Evolutionary conservation across 2,329 filamentous ascomycete genomes (phyloP).

Genomic region (Diaporthe capsici): DNA sequence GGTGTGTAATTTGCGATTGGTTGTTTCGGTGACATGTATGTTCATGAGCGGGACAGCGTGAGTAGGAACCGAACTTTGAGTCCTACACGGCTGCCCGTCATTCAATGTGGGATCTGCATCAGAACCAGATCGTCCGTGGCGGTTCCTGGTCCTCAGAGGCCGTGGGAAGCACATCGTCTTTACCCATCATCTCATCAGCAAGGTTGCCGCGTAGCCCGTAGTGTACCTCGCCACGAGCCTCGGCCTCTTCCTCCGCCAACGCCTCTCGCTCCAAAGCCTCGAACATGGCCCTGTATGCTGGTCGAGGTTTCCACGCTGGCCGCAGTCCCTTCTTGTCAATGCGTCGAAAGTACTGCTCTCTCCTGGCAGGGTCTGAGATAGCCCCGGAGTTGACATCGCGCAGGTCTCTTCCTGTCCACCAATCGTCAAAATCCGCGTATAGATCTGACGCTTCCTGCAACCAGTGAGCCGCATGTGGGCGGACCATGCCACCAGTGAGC

Average conservation of each 20-base stretch:
- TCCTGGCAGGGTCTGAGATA: conserved; percentile 57
- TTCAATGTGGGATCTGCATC: neutral
- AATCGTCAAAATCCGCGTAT: conserved; percentile 63
- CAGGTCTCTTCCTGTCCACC: conserved; percentile 57
- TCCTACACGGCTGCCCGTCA: neutral
- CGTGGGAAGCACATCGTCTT: conserved; percentile 33
- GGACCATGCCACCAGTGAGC: conserved; percentile 66
- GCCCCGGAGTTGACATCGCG: conserved; percentile 55
- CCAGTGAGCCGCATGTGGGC: conserved; percentile 53
- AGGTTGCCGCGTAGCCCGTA: conserved; percentile 54
- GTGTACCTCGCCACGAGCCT: conserved; percentile 57
- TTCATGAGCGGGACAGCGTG: neutral
- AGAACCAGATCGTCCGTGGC: conserved; percentile 21
- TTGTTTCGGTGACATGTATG: neutral
- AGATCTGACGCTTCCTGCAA: conserved; percentile 62
- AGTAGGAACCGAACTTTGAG: neutral
- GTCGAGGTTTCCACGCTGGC: conserved; percentile 53
- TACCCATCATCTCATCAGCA: conserved; percentile 52
- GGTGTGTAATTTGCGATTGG: neutral
- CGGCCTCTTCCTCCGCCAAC: conserved; percentile 56
- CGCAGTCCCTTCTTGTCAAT: conserved; percentile 60
- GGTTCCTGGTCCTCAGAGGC: conserved; percentile 42
- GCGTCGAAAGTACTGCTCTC: conserved; percentile 61
- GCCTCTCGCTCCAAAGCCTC: conserved; percentile 60
- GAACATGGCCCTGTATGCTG: conserved; percentile 59